Conservation (phyloP, 768 basidiomycete species). For the Rhodotorula kratochvilovae region DNA sequence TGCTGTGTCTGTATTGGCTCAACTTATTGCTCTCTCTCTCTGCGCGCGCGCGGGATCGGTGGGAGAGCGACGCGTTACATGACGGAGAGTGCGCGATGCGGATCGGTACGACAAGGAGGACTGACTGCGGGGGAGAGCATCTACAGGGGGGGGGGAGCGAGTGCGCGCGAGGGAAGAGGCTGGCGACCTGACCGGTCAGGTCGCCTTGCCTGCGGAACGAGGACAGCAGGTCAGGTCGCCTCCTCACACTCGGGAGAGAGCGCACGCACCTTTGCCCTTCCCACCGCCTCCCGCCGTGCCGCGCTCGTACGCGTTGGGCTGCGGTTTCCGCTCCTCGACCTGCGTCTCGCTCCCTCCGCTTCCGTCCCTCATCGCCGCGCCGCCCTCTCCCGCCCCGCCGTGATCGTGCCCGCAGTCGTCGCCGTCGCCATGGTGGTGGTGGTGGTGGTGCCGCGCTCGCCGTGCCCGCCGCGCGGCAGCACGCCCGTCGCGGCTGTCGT, state of each 20-base stretch:
- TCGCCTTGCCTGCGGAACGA: not conserved
- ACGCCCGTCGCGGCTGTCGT: constrained; percentile 8
- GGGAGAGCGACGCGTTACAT: not conserved
- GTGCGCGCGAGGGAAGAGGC: no score
- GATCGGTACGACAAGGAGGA: no score
- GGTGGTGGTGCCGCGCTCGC: not conserved
- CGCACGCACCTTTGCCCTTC: constrained; percentile 26
- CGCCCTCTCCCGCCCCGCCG: not conserved
- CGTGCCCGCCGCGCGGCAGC: not conserved
- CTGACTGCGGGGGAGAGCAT: no score
- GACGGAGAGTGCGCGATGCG: no score
- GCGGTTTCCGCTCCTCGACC: not conserved
- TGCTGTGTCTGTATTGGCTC: not conserved
- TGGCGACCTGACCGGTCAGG: no score
- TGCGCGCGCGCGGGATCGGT: not conserved
- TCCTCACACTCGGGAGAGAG: no score
- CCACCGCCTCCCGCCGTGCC: not conserved
- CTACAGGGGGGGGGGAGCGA: no score
- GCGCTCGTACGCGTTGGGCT: constrained; percentile 28
- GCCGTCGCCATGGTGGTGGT: not conserved
- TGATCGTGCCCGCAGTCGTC: not conserved
- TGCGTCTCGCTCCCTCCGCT: not conserved
- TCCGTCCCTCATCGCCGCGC: not conserved
- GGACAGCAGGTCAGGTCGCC: no score
- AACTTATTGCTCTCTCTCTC: not conserved